Evolutionary conservation across 495 filamentous ascomycete genomes (phyloP), one percentile per base, ranked within the genome.

Genomic region (Astrocystis sublimbata): DNA sequence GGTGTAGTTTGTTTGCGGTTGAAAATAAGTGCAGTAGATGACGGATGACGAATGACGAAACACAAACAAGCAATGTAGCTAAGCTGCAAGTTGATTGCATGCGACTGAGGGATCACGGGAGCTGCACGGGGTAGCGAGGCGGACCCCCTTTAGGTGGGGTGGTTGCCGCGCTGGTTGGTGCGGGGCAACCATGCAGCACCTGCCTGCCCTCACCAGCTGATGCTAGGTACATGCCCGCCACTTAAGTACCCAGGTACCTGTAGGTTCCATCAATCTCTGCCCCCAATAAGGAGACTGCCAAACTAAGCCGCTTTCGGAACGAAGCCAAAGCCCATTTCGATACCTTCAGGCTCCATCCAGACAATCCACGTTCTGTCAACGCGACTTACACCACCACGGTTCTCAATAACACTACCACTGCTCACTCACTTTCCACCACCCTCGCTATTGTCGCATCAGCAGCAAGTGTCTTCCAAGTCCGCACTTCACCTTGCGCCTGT

Each of bases 1-100:
- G 35, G n/a, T n/a, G n/a, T n/a, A n/a, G n/a, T n/a, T 33, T 45
- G 17, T 12, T 35, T 6, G 24, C 17, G 40, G 38, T 38, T 45
- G 3, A 17, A 6, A 56, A 42, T 36, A 41, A 56, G 30, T 56
- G n/a, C n/a, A n/a, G n/a, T n/a, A n/a, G n/a, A n/a, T n/a, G n/a
- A n/a, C n/a, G n/a, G n/a, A n/a, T n/a, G n/a, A n/a, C n/a, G 42
- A 57, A 57, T 57, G 54, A 57, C 40, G 54, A 45, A 57, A 57
- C 45, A 40, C 40, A 45, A 40, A 30, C 28, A 45, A 40, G 49
- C 28, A 17, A 42, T 13, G 15, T 30, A 28, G 54, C 26, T 31
- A 41, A n/a, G 40, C 54, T 57, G 54, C 54, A 57, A 41, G 54
- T 33, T n/a, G 45, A 45, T 28, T 57, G 40, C 38, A 45, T 43